Evolutionary conservation across 106 monocot species (phyloP), one percentile per base, ranked within the genome.

Genomic region (Dendrobium huoshanense): DNA sequence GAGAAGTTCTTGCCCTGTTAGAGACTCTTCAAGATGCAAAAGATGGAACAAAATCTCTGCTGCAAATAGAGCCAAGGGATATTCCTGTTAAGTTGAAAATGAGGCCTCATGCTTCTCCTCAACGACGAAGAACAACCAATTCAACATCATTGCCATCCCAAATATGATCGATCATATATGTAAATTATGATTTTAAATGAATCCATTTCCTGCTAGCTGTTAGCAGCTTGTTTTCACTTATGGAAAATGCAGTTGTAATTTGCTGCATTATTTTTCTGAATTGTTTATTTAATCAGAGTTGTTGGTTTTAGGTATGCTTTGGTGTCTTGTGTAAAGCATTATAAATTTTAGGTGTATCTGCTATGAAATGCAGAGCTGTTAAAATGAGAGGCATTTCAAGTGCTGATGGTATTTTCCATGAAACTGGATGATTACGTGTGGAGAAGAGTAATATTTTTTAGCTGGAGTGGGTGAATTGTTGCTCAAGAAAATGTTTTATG

Each of bases 1-100:
- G 89, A 0, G 86, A 97, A 33, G 92, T 97, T 37, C 75, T 92
- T 41, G 85, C 77, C n/a, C 41, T 49, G 3, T 90, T 97, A 11
- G 92, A 97, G 40, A 79, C 86, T 45, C 77, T 94, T 47, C 88
- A 85, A 74, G 83, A 94, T 74, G n/a, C 78, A 0, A 93, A 88
- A 43, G 74, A 74, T 74, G 74, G 74, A 16, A 2, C 43, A n/a
- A 74, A 74, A 20, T 33, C 29, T 74, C 43, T 74, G 74, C 43
- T 74, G 74, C 74, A 74, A 42, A 42, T 43, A 17, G 74, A 74
- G 9, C n/a, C 4, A 7, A 16, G 42, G 19, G 74, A 74, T n/a
- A 29, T 74, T n/a, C 43, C 74, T 19, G 19, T 74, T 43, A 74
- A 42, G 20, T 43, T 74, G 43, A 24, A 24, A 0, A 19, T 4